Conservation (phyloP, 2,329 filamentous ascomycete genomes). For the Leptosphaerulina australis region DNA sequence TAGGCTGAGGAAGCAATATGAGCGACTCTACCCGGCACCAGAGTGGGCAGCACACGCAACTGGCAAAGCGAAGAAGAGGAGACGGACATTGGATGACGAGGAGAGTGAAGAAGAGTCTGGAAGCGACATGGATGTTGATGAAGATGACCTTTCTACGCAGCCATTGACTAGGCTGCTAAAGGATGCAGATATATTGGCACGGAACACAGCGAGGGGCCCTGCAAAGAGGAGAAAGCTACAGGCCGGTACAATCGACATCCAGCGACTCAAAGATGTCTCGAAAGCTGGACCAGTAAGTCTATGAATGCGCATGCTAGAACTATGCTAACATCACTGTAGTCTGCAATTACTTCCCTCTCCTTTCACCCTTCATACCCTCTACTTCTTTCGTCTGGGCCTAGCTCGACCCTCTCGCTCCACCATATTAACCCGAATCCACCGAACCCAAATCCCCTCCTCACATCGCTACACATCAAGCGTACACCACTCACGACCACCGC, state of each 20-base stretch:
- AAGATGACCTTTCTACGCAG: slow-evolving; percentile 65
- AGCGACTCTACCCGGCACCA: slow-evolving; percentile 65
- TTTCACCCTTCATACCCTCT: slow-evolving; percentile 92
- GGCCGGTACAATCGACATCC: slow-evolving; percentile 88
- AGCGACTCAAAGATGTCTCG: slow-evolving; percentile 83
- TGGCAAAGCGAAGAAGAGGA: slow-evolving; percentile 54
- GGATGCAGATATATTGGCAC: slow-evolving; percentile 70
- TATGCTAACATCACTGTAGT: slow-evolving; percentile 48
- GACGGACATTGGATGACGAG: slow-evolving; percentile 50
- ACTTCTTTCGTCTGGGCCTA: slow-evolving; percentile 84
- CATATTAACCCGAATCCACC: slow-evolving; percentile 79
- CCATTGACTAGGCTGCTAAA: slow-evolving; percentile 82
- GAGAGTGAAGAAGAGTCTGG: slow-evolving; percentile 57
- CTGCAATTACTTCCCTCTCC: slow-evolving; percentile 78
- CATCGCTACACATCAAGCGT: slow-evolving; percentile 82
- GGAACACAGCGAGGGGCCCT: slow-evolving; percentile 54
- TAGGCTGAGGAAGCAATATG: slow-evolving; percentile 78
- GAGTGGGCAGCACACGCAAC: slow-evolving; percentile 63
- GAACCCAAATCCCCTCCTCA: slow-evolving; percentile 85
- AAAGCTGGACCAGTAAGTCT: slow-evolving; percentile 69
- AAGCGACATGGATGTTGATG: slow-evolving; percentile 60
- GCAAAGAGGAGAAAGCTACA: slow-evolving; percentile 73
- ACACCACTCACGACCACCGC: slow-evolving; percentile 84
- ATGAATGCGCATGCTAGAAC: not conserved
- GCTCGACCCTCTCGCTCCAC: slow-evolving; percentile 85